phyloP scores from a whole-genome alignment of 352 stramenopile species.

The Saprolegnia diclina region DNA sequence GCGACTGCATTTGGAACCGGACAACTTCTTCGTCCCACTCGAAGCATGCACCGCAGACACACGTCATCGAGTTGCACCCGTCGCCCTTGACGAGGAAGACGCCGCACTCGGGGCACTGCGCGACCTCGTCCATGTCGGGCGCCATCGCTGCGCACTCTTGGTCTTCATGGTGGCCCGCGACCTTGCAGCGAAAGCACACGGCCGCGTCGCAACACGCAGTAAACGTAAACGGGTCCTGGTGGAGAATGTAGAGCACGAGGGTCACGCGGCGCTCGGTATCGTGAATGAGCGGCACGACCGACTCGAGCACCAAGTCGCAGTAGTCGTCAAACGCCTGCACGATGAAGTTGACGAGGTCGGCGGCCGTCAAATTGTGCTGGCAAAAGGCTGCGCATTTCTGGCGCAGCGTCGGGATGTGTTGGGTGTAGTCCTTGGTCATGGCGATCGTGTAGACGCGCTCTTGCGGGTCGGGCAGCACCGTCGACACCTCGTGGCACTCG shows the following conservation, averaged over 20 bases:
- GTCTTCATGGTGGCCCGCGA: slow-evolving; percentile 33
- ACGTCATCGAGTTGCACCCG: slow-evolving; percentile 45
- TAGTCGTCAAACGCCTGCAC: neutral
- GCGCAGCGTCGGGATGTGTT: slow-evolving; percentile 1
- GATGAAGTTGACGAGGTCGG: neutral
- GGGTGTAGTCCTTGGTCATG: neutral
- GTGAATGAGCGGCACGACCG: slow-evolving; percentile 28
- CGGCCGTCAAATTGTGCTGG: neutral
- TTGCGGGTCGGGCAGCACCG: slow-evolving; percentile 1
- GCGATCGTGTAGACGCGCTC: neutral
- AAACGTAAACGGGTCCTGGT: slow-evolving; percentile 30
- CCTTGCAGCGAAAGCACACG: slow-evolving; percentile 58
- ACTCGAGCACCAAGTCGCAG: slow-evolving; percentile 13
- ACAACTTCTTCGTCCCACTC: slow-evolving; percentile 34
- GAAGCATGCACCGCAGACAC: slow-evolving; percentile 44
- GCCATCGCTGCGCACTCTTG: slow-evolving; percentile 10
- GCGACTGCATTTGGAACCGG: slow-evolving; percentile 13
- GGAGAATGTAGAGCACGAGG: slow-evolving; percentile 38
- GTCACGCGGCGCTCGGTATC: slow-evolving; percentile 41
- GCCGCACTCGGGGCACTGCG: slow-evolving; percentile 42
- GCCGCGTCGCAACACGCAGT: slow-evolving; percentile 38
- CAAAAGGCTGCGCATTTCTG: neutral
- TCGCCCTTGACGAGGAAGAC: slow-evolving; percentile 44
- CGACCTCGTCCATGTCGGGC: slow-evolving; percentile 32
- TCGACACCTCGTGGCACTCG: slow-evolving; percentile 19